Evolutionary conservation across 306 rosid genomes (phyloP), one percentile per base, ranked within the genome.

Genomic region (Citrullus colocynthis): DNA sequence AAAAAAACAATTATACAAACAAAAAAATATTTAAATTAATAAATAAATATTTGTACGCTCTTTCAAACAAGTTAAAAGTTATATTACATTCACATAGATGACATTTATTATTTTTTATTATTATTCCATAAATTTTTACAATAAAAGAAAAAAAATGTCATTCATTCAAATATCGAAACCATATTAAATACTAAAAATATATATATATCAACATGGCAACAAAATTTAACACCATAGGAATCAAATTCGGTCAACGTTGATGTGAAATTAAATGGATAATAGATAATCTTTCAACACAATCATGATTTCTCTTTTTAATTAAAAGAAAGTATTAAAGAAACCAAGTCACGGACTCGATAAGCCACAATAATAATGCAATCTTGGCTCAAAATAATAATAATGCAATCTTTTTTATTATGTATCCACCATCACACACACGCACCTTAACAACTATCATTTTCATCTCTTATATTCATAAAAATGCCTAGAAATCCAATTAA

Each of bases 121-220:
- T 1, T 41, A 7, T 36, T 36, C 6, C 6, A 42, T 6, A 1
- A 42, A 6, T 9, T 45, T 45, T 45, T 9, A 9, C 15, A 3
- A 45, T 45, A 8, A 5, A 42, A 42, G 0, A 2, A 11, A 48
- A 11, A 48, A 24, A 24, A 24, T 48, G 0, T 11, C 15, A 48
- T 11, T 48, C 16, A 48, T 32, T 48, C 15, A 11, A 12, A 48
- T 2, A 12, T 1, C 15, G 7, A 48, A 11, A 2, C 15, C 4
- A 32, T 32, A 32, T 32, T 24, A 32, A 32, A 32, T 32, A 48
- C n/a, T 48, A 48, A 9, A 48, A 48, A 48, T 10, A 48, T 10
- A 4, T 1, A 10, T 48, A 2, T 48, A 0, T 48, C 16, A 12
- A 48, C 16, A 48, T 1, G 1, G 0, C 2, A 0, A 1, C 11